These are phyloP conservation scores for Pseudonitzschia pungens DNA, from an alignment of 108 stramenopile species.

Conservation along the genomic window DNA sequence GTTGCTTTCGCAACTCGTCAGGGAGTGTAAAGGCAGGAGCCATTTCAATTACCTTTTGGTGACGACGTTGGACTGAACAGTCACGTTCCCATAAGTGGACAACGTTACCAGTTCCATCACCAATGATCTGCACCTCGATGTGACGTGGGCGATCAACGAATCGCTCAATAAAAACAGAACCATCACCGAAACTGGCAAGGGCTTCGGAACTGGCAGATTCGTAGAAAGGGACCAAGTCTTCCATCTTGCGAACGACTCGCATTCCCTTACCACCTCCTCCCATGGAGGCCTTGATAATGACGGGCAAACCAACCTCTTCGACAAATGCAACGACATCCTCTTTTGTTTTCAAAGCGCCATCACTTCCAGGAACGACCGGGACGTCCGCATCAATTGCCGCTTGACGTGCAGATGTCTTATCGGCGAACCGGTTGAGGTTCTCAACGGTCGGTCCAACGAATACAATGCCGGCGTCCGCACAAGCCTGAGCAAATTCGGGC, in stretches of 20 bases:
- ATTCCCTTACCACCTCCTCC: conserved; percentile 95
- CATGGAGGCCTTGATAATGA: conserved; percentile 92
- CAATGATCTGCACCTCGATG: conserved; percentile 95
- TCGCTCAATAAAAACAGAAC: conserved; percentile 78
- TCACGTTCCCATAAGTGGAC: conserved; percentile 90
- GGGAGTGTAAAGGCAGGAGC: conserved; percentile 90
- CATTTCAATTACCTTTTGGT: conserved; percentile 98
- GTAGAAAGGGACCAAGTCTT: conserved; percentile 64
- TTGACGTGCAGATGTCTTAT: conserved; percentile 83
- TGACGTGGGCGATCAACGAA: conserved; percentile 89
- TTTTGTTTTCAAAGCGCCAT: conserved; percentile 43
- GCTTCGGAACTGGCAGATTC: conserved; percentile 78
- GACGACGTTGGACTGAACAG: conserved; percentile 92
- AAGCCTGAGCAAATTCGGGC: conserved; percentile 78
- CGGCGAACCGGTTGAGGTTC: conserved; percentile 75
- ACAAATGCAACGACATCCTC: conserved; percentile 59
- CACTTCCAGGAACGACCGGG: conserved; percentile 89
- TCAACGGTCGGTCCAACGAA: conserved; percentile 90
- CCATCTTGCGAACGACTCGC: conserved; percentile 70
- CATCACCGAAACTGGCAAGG: conserved; percentile 80
- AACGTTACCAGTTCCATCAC: conserved; percentile 90
- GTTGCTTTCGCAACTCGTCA: conserved; percentile 56
- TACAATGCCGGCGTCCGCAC: conserved; percentile 67
- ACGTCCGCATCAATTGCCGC: conserved; percentile 77
- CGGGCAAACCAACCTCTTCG: conserved; percentile 74